These are phyloP conservation scores for Corylus heterophylla DNA, from an alignment of 306 rosid species.

Conservation along the genomic window DNA sequence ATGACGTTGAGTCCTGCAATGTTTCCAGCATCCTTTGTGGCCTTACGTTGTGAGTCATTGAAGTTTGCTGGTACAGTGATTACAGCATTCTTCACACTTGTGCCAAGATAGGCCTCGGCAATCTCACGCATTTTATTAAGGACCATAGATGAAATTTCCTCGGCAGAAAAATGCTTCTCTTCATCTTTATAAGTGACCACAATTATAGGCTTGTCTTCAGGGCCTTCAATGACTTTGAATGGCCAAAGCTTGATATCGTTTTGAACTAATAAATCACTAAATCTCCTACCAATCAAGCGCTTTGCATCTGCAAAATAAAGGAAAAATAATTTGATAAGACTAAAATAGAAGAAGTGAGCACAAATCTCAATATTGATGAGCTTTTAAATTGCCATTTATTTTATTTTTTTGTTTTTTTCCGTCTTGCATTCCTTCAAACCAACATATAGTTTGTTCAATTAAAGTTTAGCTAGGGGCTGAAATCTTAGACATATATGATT, in stretches of 20 bases:
- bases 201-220: not conserved
- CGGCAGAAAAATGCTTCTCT: not conserved
- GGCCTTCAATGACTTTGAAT: not conserved
- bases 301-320: not conserved
- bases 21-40: not conserved
- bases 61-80: not conserved
- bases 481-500: not conserved
- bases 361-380: no score
- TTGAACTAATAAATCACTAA: not conserved
- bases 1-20: not conserved
- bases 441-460: no score
- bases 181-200: not conserved
- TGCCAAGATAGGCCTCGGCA: not conserved
- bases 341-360: no score
- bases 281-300: conserved; percentile 17
- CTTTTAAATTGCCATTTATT: no score
- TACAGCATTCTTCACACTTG: not conserved
- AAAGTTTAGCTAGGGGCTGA: conserved; percentile 35
- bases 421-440: no score
- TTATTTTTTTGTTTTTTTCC: no score
- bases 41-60: not conserved
- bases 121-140: not conserved
- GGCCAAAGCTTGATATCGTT: not conserved
- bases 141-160: conserved; percentile 16
- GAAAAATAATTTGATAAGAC: no score